A percentile compares a stretch with the other conserved stretches of the same genome.
Conservation (phyloP, 768 basidiomycete genomes). For the Myochromella boudieri region DNA sequence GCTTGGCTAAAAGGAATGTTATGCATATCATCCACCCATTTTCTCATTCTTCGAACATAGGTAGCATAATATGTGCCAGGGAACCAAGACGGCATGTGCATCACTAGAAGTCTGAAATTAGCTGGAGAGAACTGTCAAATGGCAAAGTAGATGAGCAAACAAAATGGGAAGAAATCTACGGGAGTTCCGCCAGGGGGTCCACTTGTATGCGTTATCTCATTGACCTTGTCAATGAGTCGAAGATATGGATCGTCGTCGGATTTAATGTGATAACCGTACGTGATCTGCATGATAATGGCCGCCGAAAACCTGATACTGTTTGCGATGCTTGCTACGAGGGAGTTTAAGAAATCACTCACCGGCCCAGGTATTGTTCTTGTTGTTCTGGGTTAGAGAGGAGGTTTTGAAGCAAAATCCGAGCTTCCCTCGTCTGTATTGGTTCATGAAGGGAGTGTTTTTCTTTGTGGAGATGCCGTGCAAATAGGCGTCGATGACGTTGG, state of each 20-base stretch:
- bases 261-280: slow-evolving; percentile 32
- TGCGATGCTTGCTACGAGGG: not conserved
- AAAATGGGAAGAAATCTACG: slow-evolving; percentile 21
- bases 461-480: slow-evolving; percentile 18
- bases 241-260: slow-evolving; percentile 37
- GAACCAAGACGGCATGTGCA: slow-evolving; percentile 31
- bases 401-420: slow-evolving; percentile 25
- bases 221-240: slow-evolving; percentile 29
- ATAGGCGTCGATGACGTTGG: slow-evolving; percentile 14
- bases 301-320: slow-evolving; percentile 8
- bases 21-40: slow-evolving; percentile 19
- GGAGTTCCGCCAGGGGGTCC: slow-evolving; percentile 21
- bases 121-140: not conserved
- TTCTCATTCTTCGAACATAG: slow-evolving; percentile 14
- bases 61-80: slow-evolving; percentile 25
- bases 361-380: slow-evolving; percentile 26
- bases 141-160: slow-evolving; percentile 18
- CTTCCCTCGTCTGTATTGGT: slow-evolving; percentile 26
- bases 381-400: slow-evolving; percentile 24
- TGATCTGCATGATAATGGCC: slow-evolving; percentile 23
- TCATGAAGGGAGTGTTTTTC: slow-evolving; percentile 20
- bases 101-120: slow-evolving; percentile 17
- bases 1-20: slow-evolving; percentile 29
- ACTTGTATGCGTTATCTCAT: slow-evolving; percentile 22
- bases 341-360: slow-evolving; percentile 17